These are phyloP conservation scores for Chiua virens DNA, from an alignment of 768 basidiomycete species.

Conservation along the genomic window DNA sequence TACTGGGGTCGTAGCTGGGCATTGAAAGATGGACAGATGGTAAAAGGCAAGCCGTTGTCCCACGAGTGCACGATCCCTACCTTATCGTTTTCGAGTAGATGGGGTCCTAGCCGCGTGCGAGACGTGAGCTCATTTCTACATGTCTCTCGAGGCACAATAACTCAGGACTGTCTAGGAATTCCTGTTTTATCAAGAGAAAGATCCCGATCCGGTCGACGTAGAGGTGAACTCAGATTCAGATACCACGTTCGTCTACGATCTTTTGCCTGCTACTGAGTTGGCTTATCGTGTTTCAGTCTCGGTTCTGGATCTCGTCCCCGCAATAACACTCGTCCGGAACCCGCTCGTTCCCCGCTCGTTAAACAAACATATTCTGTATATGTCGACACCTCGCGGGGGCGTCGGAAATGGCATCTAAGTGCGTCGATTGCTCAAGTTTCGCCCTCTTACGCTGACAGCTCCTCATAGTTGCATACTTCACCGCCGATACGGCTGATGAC, in stretches of 20 bases:
- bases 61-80: not conserved
- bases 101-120: conserved; percentile 78
- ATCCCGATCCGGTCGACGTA: conserved; percentile 47
- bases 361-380: conserved; percentile 84
- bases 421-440: conserved; percentile 26
- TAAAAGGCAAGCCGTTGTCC: conserved; percentile 35
- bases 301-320: conserved; percentile 30
- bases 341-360: conserved; percentile 51
- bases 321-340: conserved; percentile 27
- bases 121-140: conserved; percentile 49
- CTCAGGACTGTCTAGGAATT: conserved; percentile 54
- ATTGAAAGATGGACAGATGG: conserved; percentile 85
- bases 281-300: conserved; percentile 23
- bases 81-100: conserved; percentile 36
- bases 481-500: conserved; percentile 55
- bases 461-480: conserved; percentile 71
- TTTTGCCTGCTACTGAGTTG: not conserved
- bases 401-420: conserved; percentile 84
- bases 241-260: conserved; percentile 39
- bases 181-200: conserved; percentile 71
- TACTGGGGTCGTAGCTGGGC: conserved; percentile 51
- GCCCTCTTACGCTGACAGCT: conserved; percentile 1
- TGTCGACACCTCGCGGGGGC: conserved; percentile 63
- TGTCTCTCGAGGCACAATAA: not conserved
- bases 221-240: conserved; percentile 53